Evolutionary conservation across 2,329 filamentous ascomycete genomes (phyloP).

Genomic region (Claviceps sp.): DNA sequence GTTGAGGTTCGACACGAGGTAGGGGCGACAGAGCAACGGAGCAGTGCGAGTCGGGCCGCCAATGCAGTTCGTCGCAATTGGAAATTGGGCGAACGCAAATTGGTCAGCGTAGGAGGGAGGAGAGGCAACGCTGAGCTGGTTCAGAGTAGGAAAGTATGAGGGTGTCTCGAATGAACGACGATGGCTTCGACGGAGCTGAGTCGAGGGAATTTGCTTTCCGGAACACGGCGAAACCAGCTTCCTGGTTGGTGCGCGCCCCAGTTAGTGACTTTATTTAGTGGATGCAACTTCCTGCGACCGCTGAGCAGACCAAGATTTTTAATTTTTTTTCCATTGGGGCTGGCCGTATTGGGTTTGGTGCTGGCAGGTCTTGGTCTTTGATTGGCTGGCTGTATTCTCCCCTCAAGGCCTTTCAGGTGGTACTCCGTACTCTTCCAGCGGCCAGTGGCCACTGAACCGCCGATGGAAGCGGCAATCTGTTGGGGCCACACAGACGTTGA

Average conservation of each 20-base stretch:
- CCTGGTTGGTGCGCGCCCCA: slow-evolving; percentile 4
- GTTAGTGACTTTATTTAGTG: background rate
- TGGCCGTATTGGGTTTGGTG: background rate
- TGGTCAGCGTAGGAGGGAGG: background rate
- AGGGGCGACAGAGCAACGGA: slow-evolving; percentile 1
- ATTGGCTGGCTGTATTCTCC: background rate
- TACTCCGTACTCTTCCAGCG: too few relatives aligned
- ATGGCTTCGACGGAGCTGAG: slow-evolving; percentile 4
- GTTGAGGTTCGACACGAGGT: slow-evolving; percentile 4
- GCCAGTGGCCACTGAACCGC: too few relatives aligned
- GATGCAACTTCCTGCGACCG: slow-evolving; percentile 1
- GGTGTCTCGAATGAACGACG: slow-evolving; percentile 5
- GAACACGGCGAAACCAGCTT: slow-evolving; percentile 9
- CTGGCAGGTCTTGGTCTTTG: background rate
- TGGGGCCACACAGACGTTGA: background rate
- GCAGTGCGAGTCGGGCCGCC: slow-evolving; percentile 7
- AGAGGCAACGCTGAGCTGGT: background rate
- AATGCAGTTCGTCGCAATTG: slow-evolving; percentile 6
- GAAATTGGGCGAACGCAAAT: background rate
- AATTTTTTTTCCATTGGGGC: slow-evolving; percentile 9
- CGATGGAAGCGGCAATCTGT: background rate
- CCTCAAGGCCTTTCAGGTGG: background rate
- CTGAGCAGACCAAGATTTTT: slow-evolving; percentile 6
- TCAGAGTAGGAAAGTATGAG: slow-evolving; percentile 1
- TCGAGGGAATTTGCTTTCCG: slow-evolving; percentile 11